Evolutionary conservation across 495 filamentous ascomycete species (phyloP).

Genomic region (Penicillium canariense): DNA sequence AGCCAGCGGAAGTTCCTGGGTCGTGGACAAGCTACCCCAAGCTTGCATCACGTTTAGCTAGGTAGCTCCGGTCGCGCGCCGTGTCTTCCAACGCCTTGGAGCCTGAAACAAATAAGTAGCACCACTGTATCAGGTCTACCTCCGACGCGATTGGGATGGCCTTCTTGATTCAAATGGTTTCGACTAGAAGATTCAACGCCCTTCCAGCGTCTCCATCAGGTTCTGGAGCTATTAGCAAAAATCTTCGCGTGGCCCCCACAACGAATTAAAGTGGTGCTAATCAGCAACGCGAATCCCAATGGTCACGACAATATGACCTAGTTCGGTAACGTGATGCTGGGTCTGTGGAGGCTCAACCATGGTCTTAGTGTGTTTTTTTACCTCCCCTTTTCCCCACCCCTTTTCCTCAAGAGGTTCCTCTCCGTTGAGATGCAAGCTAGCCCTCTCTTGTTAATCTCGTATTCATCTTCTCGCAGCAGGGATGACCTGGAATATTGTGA

Average conservation of each 20-base stretch:
- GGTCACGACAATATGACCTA: constrained; percentile 19
- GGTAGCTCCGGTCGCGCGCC: not conserved
- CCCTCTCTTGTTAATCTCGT: not conserved
- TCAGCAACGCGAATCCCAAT: constrained; percentile 14
- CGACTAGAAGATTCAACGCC: not conserved
- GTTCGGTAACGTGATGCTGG: constrained; percentile 17
- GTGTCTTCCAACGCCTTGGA: not conserved
- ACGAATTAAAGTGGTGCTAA: constrained; percentile 23
- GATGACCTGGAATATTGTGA: not conserved
- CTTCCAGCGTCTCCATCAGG: not conserved
- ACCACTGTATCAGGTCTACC: not conserved
- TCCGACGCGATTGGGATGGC: not conserved
- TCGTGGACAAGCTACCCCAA: constrained; percentile 28
- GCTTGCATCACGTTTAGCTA: constrained; percentile 7
- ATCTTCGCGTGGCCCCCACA: constrained; percentile 14
- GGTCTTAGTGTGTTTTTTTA: constrained; percentile 18
- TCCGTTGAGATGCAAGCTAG: not conserved
- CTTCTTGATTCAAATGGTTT: not conserved
- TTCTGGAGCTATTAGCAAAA: constrained; percentile 13
- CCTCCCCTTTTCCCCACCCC: constrained; percentile 25
- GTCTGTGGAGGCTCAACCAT: constrained; percentile 32
- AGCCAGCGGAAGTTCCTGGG: constrained; percentile 19
- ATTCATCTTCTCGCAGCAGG: not conserved
- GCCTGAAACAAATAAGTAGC: not conserved
- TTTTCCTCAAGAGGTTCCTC: constrained; percentile 13